Conservation (phyloP, 768 basidiomycete species). For the Leccinum olivaceopallidum region DNA sequence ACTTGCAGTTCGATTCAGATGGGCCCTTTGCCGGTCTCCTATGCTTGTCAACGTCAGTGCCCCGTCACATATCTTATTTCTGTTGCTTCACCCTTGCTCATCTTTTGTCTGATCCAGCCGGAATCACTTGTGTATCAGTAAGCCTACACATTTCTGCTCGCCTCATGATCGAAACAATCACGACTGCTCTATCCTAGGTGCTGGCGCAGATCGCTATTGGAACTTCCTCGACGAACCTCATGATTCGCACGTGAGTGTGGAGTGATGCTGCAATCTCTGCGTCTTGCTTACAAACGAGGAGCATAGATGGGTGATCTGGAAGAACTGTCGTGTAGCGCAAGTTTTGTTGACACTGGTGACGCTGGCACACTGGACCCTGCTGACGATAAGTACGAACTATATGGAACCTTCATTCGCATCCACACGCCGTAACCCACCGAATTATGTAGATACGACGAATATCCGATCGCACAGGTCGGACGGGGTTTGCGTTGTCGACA, state of each 20-base stretch:
- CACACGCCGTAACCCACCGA: background rate
- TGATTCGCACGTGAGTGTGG: slow-evolving; percentile 31
- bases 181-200: slow-evolving; percentile 8
- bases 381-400: slow-evolving; percentile 14
- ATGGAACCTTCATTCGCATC: background rate
- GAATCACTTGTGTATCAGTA: slow-evolving; percentile 5
- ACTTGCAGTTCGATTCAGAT: slow-evolving; percentile 6
- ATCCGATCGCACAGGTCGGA: background rate
- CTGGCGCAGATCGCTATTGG: slow-evolving; percentile 16
- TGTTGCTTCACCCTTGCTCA: background rate
- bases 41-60: slow-evolving; percentile 24
- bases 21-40: background rate
- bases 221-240: slow-evolving; percentile 25
- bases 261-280: background rate
- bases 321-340: slow-evolving; percentile 14
- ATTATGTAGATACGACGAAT: slow-evolving; percentile 15
- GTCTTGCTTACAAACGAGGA: background rate
- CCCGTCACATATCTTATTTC: background rate
- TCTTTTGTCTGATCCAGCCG: background rate
- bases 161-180: background rate
- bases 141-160: background rate
- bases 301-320: slow-evolving; percentile 33
- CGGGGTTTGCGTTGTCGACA: background rate
- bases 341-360: slow-evolving; percentile 10
- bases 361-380: slow-evolving; percentile 25